These are phyloP conservation scores for Centrapalus pauciflorus DNA, from an alignment of 129 eudicot species.

Conservation along the genomic window DNA sequence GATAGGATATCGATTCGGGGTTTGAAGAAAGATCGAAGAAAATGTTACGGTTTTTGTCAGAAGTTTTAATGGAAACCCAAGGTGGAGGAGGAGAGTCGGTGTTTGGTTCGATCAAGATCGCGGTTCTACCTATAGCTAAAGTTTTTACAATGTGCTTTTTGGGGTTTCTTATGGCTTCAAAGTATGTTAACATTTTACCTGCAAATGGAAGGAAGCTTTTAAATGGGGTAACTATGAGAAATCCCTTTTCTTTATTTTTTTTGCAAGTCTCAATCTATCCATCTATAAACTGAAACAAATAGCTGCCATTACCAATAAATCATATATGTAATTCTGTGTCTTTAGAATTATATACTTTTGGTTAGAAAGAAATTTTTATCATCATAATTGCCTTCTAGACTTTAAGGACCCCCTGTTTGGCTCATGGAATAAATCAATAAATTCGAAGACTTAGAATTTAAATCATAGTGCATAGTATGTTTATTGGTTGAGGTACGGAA, in stretches of 20 bases:
- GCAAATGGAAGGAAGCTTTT: constrained; percentile 90
- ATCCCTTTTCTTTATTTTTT: background rate
- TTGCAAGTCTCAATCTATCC: too few relatives aligned
- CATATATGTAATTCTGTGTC: too few relatives aligned
- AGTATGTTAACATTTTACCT: constrained; percentile 79
- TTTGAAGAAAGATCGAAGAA: constrained; percentile 36
- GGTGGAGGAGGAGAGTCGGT: constrained; percentile 71
- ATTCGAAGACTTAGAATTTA: too few relatives aligned
- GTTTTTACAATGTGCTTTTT: constrained; percentile 89
- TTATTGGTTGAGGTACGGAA: too few relatives aligned
- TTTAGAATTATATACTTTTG: too few relatives aligned
- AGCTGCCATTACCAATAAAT: too few relatives aligned
- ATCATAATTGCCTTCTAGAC: too few relatives aligned
- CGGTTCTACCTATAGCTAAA: constrained; percentile 88
- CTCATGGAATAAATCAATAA: too few relatives aligned
- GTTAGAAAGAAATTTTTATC: too few relatives aligned
- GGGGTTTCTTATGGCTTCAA: constrained; percentile 94
- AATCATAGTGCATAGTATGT: too few relatives aligned
- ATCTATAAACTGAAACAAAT: too few relatives aligned
- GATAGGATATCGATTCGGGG: background rate
- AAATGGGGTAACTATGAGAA: constrained; percentile 60
- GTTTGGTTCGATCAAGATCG: constrained; percentile 70
- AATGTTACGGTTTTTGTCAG: constrained; percentile 51
- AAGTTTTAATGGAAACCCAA: constrained; percentile 51
- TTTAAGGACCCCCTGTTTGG: too few relatives aligned